Percentiles rank a stretch among this genome's conserved stretches.
These are phyloP conservation scores for Stagonosporopsis rhizophila DNA, from an alignment of 2,329 filamentous ascomycete genomes.

Conservation along the genomic window DNA sequence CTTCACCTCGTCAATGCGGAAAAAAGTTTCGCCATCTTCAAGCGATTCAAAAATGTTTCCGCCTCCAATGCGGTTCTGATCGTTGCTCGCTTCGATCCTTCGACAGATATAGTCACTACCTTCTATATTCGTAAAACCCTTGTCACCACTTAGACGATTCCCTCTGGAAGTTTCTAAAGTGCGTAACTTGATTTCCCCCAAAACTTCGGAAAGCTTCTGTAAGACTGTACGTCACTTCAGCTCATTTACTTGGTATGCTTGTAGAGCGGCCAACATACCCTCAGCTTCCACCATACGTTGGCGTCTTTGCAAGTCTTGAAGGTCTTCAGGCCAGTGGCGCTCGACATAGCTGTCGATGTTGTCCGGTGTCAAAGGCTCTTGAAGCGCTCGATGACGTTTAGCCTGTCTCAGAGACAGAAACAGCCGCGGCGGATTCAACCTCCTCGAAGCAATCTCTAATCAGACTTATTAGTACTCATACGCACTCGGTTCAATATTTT, in stretches of 20 bases:
- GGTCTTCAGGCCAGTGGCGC: neutral
- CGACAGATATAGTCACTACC: neutral
- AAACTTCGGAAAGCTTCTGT: neutral
- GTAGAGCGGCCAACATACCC: neutral
- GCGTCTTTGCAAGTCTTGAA: neutral
- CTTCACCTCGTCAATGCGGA: neutral
- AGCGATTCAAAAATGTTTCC: neutral
- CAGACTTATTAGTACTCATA: neutral
- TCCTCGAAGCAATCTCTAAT: neutral
- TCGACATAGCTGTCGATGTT: neutral
- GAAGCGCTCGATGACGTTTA: conserved; percentile 2
- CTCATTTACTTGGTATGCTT: neutral
- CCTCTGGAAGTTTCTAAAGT: neutral
- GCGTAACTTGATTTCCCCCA: neutral
- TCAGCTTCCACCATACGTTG: neutral
- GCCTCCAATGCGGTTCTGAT: neutral
- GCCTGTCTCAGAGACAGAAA: neutral
- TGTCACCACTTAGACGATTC: no score
- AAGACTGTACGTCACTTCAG: neutral
- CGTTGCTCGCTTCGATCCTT: neutral
- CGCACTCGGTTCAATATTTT: neutral
- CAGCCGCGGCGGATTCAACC: neutral
- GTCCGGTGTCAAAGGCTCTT: conserved; percentile 4
- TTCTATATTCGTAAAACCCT: neutral
- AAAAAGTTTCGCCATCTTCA: neutral